Conservation (phyloP, 1,139 yeast species). For the Suzukiozyma palmioleophila region DNA sequence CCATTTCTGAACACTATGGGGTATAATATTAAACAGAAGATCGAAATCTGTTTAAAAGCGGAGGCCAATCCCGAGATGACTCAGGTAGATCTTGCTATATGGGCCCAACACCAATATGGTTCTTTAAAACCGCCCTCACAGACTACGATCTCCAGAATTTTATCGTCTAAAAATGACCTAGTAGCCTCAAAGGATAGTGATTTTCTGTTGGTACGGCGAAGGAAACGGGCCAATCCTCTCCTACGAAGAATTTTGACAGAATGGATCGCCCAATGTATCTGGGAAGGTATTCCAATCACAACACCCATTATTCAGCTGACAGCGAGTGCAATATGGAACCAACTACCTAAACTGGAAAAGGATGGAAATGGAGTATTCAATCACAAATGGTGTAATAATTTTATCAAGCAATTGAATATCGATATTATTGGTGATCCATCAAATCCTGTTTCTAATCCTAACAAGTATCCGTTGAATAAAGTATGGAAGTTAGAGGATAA, state of each 20-base stretch:
- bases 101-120: constrained; percentile 58
- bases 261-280: constrained; percentile 64
- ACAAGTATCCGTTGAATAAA: constrained; percentile 41
- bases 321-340: constrained; percentile 61
- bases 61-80: constrained; percentile 66
- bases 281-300: constrained; percentile 65
- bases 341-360: constrained; percentile 48
- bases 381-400: constrained; percentile 63
- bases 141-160: constrained; percentile 60
- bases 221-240: constrained; percentile 54
- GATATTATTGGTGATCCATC: constrained; percentile 37
- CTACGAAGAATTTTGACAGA: constrained; percentile 56
- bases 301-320: constrained; percentile 62
- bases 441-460: constrained; percentile 24
- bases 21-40: constrained; percentile 58
- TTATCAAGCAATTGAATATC: constrained; percentile 50
- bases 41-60: constrained; percentile 63
- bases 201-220: constrained; percentile 47
- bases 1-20: constrained; percentile 33
- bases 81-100: constrained; percentile 58
- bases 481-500: constrained; percentile 64
- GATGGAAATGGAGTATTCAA: constrained; percentile 64
- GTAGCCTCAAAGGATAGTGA: constrained; percentile 59
- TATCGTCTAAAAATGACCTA: constrained; percentile 54
- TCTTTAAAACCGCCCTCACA: constrained; percentile 56